phyloP scores from a whole-genome alignment of 2,329 filamentous ascomycete species.

The Paraphaeosphaeria sporulosa region DNA sequence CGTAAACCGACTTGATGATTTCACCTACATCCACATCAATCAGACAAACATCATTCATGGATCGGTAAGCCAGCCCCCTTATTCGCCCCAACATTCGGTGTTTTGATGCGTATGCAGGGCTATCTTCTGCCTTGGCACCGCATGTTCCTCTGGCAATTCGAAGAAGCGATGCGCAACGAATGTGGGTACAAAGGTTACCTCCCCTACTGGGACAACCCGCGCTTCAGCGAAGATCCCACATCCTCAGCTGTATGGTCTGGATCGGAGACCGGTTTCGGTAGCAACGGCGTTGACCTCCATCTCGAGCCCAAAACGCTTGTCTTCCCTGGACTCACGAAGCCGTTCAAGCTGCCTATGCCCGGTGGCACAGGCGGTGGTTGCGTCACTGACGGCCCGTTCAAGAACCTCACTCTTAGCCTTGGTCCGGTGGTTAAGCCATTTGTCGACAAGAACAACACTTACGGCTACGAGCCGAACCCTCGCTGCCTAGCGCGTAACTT shows the following conservation, averaged over 20 bases:
- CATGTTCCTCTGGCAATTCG: conserved; percentile 24
- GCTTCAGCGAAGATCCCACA: conserved; percentile 35
- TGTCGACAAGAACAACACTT: conserved; percentile 21
- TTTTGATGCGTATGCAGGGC: conserved; percentile 6
- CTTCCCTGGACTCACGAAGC: conserved; percentile 16
- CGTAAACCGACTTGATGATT: conserved; percentile 13
- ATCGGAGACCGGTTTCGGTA: conserved; percentile 43
- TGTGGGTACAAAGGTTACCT: conserved; percentile 27
- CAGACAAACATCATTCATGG: conserved; percentile 16
- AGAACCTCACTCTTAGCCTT: conserved; percentile 48
- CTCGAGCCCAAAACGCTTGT: conserved; percentile 34
- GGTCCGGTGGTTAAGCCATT: conserved; percentile 53
- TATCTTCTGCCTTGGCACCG: conserved; percentile 29
- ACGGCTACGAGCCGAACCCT: conserved; percentile 33
- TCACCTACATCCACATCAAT: conserved; percentile 16
- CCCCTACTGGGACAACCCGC: conserved; percentile 31
- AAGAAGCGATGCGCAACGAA: conserved; percentile 27
- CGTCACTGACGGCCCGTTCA: conserved; percentile 22
- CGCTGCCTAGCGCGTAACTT: conserved; percentile 45
- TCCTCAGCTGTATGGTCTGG: conserved; percentile 29
- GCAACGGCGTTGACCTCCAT: conserved; percentile 25
- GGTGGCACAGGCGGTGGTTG: conserved; percentile 28
- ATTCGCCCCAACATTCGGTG: background rate
- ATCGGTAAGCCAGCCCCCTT: background rate
- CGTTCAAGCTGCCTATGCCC: conserved; percentile 15